Evolutionary conservation across 1,284 basidiomycete species (phyloP).

Genomic region (Caloboletus firmus): DNA sequence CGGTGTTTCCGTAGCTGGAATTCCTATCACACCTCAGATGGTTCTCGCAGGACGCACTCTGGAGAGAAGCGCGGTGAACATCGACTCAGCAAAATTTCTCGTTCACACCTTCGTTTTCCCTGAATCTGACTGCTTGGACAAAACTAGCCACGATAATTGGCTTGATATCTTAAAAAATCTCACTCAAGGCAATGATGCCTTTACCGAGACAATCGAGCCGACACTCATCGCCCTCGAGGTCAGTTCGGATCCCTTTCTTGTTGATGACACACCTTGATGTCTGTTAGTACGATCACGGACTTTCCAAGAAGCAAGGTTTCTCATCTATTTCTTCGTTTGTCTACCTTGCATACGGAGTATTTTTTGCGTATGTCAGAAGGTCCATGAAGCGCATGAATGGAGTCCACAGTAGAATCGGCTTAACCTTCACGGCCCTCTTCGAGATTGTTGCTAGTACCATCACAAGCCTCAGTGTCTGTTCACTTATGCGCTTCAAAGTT

Average conservation of each 20-base stretch:
- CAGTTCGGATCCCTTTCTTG: constrained; percentile 18
- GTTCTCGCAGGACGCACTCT: constrained; percentile 67
- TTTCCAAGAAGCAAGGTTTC: constrained; percentile 43
- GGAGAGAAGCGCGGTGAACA: constrained; percentile 48
- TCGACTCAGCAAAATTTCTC: constrained; percentile 68
- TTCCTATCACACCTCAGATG: constrained; percentile 69
- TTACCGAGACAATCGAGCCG: constrained; percentile 55
- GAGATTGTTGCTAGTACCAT: constrained; percentile 91
- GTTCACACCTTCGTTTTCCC: constrained; percentile 79
- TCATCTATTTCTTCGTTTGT: constrained; percentile 71
- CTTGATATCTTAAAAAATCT: constrained; percentile 53
- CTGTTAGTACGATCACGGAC: constrained; percentile 52
- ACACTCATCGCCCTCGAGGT: constrained; percentile 72
- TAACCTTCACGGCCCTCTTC: constrained; percentile 91
- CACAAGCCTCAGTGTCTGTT: constrained; percentile 89
- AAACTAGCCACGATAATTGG: constrained; percentile 64
- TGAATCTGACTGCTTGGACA: constrained; percentile 65
- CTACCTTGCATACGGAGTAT: constrained; percentile 76
- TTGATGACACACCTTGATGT: constrained; percentile 9
- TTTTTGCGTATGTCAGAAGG: constrained; percentile 77
- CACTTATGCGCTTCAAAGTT: constrained; percentile 79
- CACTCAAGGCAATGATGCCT: constrained; percentile 42
- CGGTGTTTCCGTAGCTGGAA: constrained; percentile 57
- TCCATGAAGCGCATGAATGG: constrained; percentile 79
- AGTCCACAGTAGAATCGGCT: constrained; percentile 88